These are phyloP conservation scores for Quercus mongolica DNA, from an alignment of 306 rosid species.

Conservation along the genomic window DNA sequence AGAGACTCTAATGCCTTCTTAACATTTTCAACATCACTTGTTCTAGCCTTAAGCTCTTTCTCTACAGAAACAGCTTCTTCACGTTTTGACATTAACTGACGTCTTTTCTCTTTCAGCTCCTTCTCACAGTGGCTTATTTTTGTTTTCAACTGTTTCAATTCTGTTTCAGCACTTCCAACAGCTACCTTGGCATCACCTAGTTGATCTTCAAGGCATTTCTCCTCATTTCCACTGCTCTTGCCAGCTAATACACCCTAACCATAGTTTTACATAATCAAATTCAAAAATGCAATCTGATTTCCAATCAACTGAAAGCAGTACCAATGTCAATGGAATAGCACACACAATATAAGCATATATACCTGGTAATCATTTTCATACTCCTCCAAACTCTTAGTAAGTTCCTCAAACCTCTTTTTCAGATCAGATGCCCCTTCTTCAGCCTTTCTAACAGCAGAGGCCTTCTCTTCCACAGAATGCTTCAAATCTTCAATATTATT, in stretches of 20 bases:
- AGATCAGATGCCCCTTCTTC: conserved; percentile 92
- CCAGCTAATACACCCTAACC: conserved; percentile 85
- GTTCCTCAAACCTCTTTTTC: conserved; percentile 63
- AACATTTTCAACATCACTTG: conserved; percentile 59
- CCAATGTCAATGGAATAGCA: background rate
- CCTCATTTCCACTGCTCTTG: conserved; percentile 87
- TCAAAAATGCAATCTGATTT: background rate
- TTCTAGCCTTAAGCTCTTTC: conserved; percentile 61
- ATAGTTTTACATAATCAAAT: conserved; percentile 14
- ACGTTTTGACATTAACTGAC: conserved; percentile 68
- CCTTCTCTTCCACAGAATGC: conserved; percentile 68
- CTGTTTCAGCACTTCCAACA: conserved; percentile 90
- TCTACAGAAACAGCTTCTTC: conserved; percentile 85
- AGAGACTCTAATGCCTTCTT: conserved; percentile 60
- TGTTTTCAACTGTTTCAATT: conserved; percentile 73
- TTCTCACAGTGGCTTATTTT: conserved; percentile 80
- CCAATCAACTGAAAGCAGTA: conserved; percentile 9
- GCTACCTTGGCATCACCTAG: conserved; percentile 85
- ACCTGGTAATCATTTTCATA: conserved; percentile 90
- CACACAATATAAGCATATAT: conserved; percentile 9
- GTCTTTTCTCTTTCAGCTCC: conserved; percentile 73
- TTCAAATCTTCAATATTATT: conserved; percentile 76
- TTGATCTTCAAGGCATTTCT: conserved; percentile 92
- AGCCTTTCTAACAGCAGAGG: conserved; percentile 66
- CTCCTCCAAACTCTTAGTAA: conserved; percentile 64